Evolutionary conservation across 257 asterid species (phyloP), one percentile per base, ranked within the genome.

Genomic region (Buddleja alternifolia): DNA sequence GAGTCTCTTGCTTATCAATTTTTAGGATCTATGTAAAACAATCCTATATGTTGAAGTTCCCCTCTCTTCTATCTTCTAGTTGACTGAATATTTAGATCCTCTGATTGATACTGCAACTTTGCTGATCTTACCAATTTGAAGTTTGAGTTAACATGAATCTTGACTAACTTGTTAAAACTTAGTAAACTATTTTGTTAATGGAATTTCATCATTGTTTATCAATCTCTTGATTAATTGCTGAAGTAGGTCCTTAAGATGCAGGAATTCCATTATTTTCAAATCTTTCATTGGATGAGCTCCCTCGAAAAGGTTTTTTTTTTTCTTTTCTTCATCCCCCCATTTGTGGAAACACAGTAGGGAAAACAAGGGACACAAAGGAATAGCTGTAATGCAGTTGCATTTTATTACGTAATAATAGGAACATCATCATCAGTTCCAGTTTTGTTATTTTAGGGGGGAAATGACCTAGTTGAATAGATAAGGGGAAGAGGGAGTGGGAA

Each of bases 121-220:
- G 15, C 17, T 29, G 20, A 32, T 25, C 21, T 47, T 52, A 54
- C 66, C 47, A 24, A 19, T 19, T 61, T 45, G 15, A 20, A 8
- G 29, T 10, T 58, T n/a, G 14, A 59, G 14, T 63, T 12, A 60
- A 14, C 32, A 21, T 12, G 39, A 20, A 10, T 3, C 9, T 41
- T 19, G 3, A 1, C 24, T 66, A 45, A 14, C 39, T 12, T 70
- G 8, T 63, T 42, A n/a, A 23, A 44, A 15, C 29, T 21, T 66
- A 37, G 44, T 44, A 19, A 57, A 58, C 32, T 2, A 15, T 24
- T 55, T 8, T 67, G 15, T 7, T 41, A 46, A 11, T 19, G 52
- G 44, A 40, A 7, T 48, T 16, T 67, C 60, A 4, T 25, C 15
- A 19, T 42, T 76, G 58, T 21, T 66, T 66, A 21, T 58, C 63